Percentiles rank a stretch among this genome's conserved stretches.
Evolutionary conservation across 1,284 basidiomycete genomes (phyloP).

Genomic region (Cutaneotrichosporon sp.): DNA sequence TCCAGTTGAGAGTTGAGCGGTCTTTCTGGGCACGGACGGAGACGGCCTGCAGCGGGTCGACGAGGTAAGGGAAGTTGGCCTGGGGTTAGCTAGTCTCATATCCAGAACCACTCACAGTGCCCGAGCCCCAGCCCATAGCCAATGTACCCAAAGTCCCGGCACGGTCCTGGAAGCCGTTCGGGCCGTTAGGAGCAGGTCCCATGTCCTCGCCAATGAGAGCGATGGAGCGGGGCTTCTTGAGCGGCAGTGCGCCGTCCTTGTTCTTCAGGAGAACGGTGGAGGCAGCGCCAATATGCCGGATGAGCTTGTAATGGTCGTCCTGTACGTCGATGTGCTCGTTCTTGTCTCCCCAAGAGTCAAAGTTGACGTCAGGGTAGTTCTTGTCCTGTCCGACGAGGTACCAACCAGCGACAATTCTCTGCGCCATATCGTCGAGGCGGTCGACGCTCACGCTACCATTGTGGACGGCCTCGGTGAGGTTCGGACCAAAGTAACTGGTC

Average conservation of each 20-base stretch:
- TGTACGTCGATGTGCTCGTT: conserved; percentile 70
- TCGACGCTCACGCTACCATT: conserved; percentile 32
- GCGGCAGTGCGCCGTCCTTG: conserved; percentile 59
- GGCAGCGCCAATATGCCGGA: conserved; percentile 30
- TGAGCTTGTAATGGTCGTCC: conserved; percentile 63
- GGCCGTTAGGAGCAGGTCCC: conserved; percentile 65
- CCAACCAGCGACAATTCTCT: conserved; percentile 36
- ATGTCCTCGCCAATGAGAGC: conserved; percentile 69
- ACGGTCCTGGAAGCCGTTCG: conserved; percentile 68
- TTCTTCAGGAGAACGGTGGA: conserved; percentile 74
- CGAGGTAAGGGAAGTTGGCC: conserved; percentile 56
- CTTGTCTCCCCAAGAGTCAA: conserved; percentile 30
- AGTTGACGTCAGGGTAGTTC: conserved; percentile 27
- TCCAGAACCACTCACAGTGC: conserved; percentile 44
- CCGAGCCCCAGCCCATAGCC: conserved; percentile 80
- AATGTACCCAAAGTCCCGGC: conserved; percentile 60
- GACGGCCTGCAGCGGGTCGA: conserved; percentile 67
- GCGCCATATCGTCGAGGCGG: conserved; percentile 41
- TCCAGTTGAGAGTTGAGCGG: conserved; percentile 56
- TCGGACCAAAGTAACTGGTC: conserved; percentile 23
- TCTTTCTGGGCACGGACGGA: conserved; percentile 61
- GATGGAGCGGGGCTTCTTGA: conserved; percentile 59
- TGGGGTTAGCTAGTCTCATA: not conserved
- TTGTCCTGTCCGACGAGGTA: conserved; percentile 39
- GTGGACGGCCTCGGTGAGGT: conserved; percentile 29